Base-by-base conservation (phyloP, 257 asterid genomes). In the Solanum chmielewskii region DNA sequence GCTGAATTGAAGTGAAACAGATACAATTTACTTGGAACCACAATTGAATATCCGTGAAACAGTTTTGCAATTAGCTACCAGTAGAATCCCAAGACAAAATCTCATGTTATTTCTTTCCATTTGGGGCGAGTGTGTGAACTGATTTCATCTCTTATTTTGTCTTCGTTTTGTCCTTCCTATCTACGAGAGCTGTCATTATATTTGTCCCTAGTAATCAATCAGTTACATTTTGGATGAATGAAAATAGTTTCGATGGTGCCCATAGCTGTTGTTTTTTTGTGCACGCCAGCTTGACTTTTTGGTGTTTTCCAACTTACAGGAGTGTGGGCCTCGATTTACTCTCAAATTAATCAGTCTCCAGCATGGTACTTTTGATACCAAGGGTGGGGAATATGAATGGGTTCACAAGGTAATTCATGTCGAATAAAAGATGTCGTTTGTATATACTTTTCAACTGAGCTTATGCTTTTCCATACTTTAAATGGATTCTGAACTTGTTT, bases 331-430 rank as follows among this genome's bases (percentile, higher is more conserved):
- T 82, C 93, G 94, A 82, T 97, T 97, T 92, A 95, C 98, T 23
- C 74, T 97, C 93, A 97, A 97, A 89, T 93, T 97, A 76, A 90
- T 89, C 87, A 95, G 98, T 89, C 94, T 97, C 82, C 98, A 97
- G 84, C 96, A 95, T 76, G 99, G 99, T 87, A 97, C 99, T 41
- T 97, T 97, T 85, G 98, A 95, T 88, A 93, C 99, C 0, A 93
- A 90, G 91, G 95, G 95, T 71, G 98, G 99, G 83, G 99, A 97
- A 92, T 97, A 91, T 83, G 99, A 97, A 90, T 97, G 99, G 99
- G 96, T 92, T 77, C 99, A 95, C 91, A 97, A 95, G 99, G 98
- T 95, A 88, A 89, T 89, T 78, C 4, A 35, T 29, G 68, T 73
- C 33, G 56, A 45, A 6, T 25, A 29, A 29, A 3, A 21, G 25